phyloP scores from a whole-genome alignment of 345 rosid species.

The Anacardium occidentale region DNA sequence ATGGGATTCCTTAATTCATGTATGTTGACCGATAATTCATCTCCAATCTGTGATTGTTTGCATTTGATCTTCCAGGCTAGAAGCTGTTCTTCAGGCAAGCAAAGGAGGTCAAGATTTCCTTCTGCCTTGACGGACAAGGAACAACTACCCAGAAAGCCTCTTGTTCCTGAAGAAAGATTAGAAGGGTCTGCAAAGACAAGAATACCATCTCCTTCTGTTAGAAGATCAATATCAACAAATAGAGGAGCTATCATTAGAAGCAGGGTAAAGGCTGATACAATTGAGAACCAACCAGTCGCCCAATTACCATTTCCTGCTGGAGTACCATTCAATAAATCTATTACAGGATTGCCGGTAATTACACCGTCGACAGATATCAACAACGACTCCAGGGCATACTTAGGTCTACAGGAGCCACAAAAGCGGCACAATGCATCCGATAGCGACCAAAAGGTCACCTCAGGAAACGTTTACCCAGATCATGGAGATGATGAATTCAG shows the following conservation, averaged over 20 bases:
- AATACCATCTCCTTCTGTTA: slow-evolving; percentile 72
- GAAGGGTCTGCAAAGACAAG: slow-evolving; percentile 45
- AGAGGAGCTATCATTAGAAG: slow-evolving; percentile 64
- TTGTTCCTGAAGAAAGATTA: slow-evolving; percentile 49
- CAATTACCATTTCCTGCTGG: slow-evolving; percentile 83
- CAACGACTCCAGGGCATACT: slow-evolving; percentile 26
- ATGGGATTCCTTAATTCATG: not conserved
- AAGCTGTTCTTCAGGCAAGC: slow-evolving; percentile 86
- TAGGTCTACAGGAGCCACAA: slow-evolving; percentile 28
- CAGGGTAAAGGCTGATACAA: slow-evolving; percentile 52
- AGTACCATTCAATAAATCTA: slow-evolving; percentile 61
- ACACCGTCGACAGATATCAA: slow-evolving; percentile 50
- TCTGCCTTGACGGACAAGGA: slow-evolving; percentile 66
- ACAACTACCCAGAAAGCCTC: slow-evolving; percentile 40
- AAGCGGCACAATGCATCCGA: slow-evolving; percentile 50
- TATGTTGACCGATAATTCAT: not conserved
- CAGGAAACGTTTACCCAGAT: slow-evolving; percentile 55
- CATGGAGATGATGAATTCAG: slow-evolving; percentile 76
- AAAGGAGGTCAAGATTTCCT: slow-evolving; percentile 73
- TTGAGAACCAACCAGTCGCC: slow-evolving; percentile 52
- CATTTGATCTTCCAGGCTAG: slow-evolving; percentile 50
- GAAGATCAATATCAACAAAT: slow-evolving; percentile 78
- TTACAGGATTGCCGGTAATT: slow-evolving; percentile 36
- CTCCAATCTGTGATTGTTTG: not conserved
- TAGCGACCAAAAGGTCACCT: slow-evolving; percentile 51